Evolutionary conservation across 2,329 filamentous ascomycete species (phyloP).

Genomic region (Zymoseptoria ardabiliae): DNA sequence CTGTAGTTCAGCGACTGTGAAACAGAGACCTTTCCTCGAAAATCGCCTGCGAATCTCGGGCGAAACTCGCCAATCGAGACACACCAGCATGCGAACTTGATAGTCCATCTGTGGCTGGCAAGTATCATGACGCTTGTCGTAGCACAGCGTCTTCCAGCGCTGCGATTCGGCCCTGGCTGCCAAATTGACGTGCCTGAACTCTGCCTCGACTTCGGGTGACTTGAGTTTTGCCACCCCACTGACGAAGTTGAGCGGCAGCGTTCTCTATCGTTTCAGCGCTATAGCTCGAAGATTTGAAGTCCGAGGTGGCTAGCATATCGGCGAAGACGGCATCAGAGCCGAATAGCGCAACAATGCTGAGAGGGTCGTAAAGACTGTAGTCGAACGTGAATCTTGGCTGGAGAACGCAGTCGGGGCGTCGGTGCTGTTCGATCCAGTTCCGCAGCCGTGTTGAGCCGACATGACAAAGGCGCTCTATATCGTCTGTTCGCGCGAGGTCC

Average conservation of each 20-base stretch:
- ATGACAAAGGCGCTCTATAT: neutral
- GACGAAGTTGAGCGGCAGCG: neutral
- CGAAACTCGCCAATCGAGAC: neutral
- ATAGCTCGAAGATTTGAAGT: neutral
- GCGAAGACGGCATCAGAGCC: conserved; percentile 25
- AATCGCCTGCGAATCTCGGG: too few relatives aligned
- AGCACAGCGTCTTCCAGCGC: neutral
- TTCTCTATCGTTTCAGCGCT: neutral
- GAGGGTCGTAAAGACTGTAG: conserved; percentile 29
- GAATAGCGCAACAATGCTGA: conserved; percentile 31
- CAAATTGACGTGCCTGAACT: neutral
- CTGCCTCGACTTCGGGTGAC: neutral
- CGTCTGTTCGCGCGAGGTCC: neutral
- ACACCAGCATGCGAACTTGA: neutral
- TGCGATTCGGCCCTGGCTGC: neutral
- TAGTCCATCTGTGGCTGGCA: neutral
- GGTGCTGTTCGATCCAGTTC: neutral
- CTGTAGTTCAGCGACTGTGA: too few relatives aligned
- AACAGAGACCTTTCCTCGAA: too few relatives aligned
- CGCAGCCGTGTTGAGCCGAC: neutral
- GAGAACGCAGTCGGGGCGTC: conserved; percentile 5
- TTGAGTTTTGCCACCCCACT: neutral
- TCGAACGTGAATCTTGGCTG: conserved; percentile 28
- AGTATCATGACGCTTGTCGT: neutral
- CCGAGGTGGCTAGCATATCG: neutral